These are phyloP conservation scores for Cryptosporidium bovis DNA, from an alignment of 169 alveolate species.

Conservation along the genomic window DNA sequence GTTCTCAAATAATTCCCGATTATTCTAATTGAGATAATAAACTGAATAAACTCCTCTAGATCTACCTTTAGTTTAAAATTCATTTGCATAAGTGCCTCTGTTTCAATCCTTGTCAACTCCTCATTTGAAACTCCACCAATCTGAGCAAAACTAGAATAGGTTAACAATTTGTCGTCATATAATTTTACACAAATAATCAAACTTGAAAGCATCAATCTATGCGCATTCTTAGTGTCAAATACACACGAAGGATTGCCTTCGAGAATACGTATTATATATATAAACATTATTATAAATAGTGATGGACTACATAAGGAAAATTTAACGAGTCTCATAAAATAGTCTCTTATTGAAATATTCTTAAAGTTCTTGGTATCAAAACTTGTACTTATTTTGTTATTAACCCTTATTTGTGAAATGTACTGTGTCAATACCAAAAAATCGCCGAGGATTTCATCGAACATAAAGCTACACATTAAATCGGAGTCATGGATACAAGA, in stretches of 20 bases:
- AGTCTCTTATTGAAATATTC: constrained; percentile 29
- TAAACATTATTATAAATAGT: constrained; percentile 37
- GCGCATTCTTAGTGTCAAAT: constrained; percentile 55
- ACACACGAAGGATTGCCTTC: constrained; percentile 36
- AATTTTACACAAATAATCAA: constrained; percentile 27
- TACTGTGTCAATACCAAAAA: constrained; percentile 8
- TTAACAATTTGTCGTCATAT: constrained; percentile 51
- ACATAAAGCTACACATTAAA: constrained; percentile 32
- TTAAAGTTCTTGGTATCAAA: constrained; percentile 9
- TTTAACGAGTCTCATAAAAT: constrained; percentile 31
- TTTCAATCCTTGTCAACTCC: constrained; percentile 47
- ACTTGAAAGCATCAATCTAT: constrained; percentile 48
- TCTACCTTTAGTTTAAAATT: constrained; percentile 35
- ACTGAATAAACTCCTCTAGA: constrained; percentile 39
- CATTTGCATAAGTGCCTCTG: constrained; percentile 14
- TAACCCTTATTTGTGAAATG: not conserved
- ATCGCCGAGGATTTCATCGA: constrained; percentile 2
- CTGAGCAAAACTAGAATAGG: constrained; percentile 43
- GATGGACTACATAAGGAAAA: constrained; percentile 66
- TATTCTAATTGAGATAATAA: constrained; percentile 38
- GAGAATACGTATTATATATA: constrained; percentile 55
- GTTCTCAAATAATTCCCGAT: not conserved
- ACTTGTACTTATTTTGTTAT: constrained; percentile 1
- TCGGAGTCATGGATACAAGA: constrained; percentile 39
- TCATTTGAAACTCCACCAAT: constrained; percentile 55